These are phyloP conservation scores for Nematocida sp. DNA, from an alignment of 371 early-diverging fungal species.

Conservation along the genomic window DNA sequence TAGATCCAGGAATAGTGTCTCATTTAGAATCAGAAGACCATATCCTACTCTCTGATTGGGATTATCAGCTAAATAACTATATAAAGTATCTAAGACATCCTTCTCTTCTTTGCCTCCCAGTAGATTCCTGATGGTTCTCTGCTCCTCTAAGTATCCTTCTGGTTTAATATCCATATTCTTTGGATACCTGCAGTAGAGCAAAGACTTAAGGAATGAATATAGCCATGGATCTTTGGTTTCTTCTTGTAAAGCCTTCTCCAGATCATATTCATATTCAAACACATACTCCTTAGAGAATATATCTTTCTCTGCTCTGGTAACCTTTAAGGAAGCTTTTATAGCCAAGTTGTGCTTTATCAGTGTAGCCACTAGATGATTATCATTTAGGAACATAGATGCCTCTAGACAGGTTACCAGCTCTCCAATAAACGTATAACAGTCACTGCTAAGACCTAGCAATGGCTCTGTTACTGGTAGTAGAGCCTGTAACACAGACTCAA, in stretches of 20 bases:
- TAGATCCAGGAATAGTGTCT: not conserved
- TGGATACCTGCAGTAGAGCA: not conserved
- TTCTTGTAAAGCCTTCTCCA: not conserved
- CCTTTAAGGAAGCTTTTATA: conserved; percentile 2
- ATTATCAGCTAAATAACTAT: not conserved
- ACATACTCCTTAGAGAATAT: not conserved
- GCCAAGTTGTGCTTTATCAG: too few species aligned
- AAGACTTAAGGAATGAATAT: not conserved
- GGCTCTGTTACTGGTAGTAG: not conserved
- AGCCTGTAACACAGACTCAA: not conserved
- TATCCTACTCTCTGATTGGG: not conserved
- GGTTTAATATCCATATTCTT: not conserved
- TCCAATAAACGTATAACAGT: too few species aligned
- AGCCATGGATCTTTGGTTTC: conserved; percentile 36
- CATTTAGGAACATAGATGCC: not conserved
- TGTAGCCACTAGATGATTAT: not conserved
- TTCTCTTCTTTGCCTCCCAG: not conserved
- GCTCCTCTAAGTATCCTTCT: not conserved
- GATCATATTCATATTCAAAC: not conserved
- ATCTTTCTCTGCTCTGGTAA: not conserved
- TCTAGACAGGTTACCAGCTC: not conserved
- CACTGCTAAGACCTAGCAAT: too few species aligned
- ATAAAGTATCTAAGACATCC: not conserved
- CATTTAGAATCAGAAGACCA: not conserved
- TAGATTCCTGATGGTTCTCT: not conserved